phyloP scores from a whole-genome alignment of 805 yeast genomes.

The Candida sphagnicola region DNA sequence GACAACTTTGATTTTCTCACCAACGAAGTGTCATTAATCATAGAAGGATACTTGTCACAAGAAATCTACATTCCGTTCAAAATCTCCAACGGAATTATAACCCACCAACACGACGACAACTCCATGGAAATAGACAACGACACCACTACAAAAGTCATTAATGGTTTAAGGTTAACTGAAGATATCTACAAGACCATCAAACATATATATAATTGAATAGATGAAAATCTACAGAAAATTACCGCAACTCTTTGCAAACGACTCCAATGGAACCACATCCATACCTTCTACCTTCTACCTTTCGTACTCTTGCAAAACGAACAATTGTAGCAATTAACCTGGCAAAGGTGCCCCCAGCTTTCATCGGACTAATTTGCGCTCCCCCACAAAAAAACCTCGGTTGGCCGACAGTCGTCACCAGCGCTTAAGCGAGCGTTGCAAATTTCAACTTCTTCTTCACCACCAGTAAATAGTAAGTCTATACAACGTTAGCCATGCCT shows the following conservation, averaged over 20 bases:
- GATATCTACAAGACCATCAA: conserved; percentile 22
- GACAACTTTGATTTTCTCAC: conserved; percentile 22
- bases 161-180: conserved; percentile 28
- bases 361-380: no score
- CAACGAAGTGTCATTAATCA: conserved; percentile 17
- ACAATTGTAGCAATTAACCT: no score
- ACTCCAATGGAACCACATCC: no score
- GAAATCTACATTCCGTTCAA: conserved; percentile 16
- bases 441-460: background rate
- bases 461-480: background rate
- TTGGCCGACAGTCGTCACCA: no score
- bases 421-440: no score
- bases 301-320: no score
- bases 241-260: no score
- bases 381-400: no score
- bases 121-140: conserved; percentile 19
- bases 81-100: conserved; percentile 29
- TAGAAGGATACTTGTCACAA: conserved; percentile 14
- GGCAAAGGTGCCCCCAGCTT: no score
- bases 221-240: no score
- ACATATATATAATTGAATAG: conserved; percentile 8
- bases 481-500: conserved; percentile 5
- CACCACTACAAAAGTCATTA: conserved; percentile 15
- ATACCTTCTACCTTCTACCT: no score
- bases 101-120: conserved; percentile 2